Percentiles rank a stretch among this genome's conserved stretches.
phyloP scores from a whole-genome alignment of 257 asterid species.

The Penstemon newberryi region DNA sequence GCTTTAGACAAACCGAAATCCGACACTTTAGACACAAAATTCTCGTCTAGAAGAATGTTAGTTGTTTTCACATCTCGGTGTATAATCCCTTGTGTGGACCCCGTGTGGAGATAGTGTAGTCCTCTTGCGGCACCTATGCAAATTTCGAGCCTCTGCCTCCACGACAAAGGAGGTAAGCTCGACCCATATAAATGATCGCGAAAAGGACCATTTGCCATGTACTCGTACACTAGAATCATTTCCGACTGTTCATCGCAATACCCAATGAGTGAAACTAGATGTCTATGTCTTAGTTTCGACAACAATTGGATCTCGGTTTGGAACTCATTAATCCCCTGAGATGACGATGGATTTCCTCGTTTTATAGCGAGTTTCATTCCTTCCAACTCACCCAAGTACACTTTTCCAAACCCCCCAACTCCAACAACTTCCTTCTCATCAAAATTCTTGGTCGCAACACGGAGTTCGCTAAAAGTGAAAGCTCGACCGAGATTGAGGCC shows the following conservation, averaged over 20 bases:
- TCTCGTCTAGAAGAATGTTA: slow-evolving; percentile 80
- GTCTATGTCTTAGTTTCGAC: slow-evolving; percentile 86
- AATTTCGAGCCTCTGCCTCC: slow-evolving; percentile 83
- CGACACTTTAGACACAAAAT: slow-evolving; percentile 65
- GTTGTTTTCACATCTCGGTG: slow-evolving; percentile 94
- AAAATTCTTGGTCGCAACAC: slow-evolving; percentile 70
- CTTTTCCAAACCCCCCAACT: slow-evolving; percentile 96
- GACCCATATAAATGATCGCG: slow-evolving; percentile 84
- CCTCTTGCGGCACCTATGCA: slow-evolving; percentile 95
- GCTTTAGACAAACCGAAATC: slow-evolving; percentile 91
- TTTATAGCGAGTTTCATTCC: slow-evolving; percentile 80
- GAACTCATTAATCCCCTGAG: slow-evolving; percentile 90
- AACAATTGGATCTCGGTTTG: slow-evolving; percentile 77
- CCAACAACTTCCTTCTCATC: slow-evolving; percentile 71
- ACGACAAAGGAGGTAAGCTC: slow-evolving; percentile 48
- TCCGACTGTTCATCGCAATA: slow-evolving; percentile 84
- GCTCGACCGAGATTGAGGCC: slow-evolving; percentile 62
- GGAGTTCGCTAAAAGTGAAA: slow-evolving; percentile 63
- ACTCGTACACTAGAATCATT: slow-evolving; percentile 86
- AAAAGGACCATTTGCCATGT: slow-evolving; percentile 77
- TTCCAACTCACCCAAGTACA: slow-evolving; percentile 60
- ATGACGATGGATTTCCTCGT: slow-evolving; percentile 81
- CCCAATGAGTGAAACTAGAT: slow-evolving; percentile 80
- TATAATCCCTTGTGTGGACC: slow-evolving; percentile 83
- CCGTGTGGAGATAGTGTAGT: slow-evolving; percentile 92